These are phyloP conservation scores for Candida frijolesensis DNA, from an alignment of 1,139 yeast genomes.

Conservation along the genomic window DNA sequence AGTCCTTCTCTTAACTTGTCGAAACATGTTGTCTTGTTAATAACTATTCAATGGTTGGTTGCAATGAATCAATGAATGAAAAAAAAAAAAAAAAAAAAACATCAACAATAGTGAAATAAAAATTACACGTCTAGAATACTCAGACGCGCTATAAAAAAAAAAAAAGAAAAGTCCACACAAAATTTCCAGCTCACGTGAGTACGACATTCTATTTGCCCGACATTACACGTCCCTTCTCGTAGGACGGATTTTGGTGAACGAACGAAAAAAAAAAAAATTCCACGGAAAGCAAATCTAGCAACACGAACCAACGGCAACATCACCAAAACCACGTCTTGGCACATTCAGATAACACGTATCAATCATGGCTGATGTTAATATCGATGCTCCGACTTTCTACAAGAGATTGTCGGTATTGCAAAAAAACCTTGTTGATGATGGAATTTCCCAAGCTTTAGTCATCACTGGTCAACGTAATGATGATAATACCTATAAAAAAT, in stretches of 20 bases:
- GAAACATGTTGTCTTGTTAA: constrained; percentile 53
- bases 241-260: not conserved
- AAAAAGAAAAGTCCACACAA: not conserved
- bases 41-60: not conserved
- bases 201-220: not conserved
- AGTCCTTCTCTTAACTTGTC: constrained; percentile 74
- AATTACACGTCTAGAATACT: no score
- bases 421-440: constrained; percentile 39
- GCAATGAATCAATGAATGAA: not conserved
- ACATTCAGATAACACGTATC: not conserved
- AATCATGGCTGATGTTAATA: constrained; percentile 37
- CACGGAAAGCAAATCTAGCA: not conserved
- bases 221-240: not conserved
- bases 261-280: not conserved
- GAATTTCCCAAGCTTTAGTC: constrained; percentile 59
- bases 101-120: not conserved
- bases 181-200: not conserved
- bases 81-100: constrained; percentile 1
- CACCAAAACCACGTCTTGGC: not conserved
- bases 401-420: constrained; percentile 45
- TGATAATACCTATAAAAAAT: constrained; percentile 87
- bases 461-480: constrained; percentile 85
- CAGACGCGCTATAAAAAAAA: not conserved
- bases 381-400: constrained; percentile 42
- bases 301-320: not conserved